A percentile compares a stretch with the other conserved stretches of the same genome.
Conservation (phyloP, 106 monocot species). For the Dendrobium huoshanense region DNA sequence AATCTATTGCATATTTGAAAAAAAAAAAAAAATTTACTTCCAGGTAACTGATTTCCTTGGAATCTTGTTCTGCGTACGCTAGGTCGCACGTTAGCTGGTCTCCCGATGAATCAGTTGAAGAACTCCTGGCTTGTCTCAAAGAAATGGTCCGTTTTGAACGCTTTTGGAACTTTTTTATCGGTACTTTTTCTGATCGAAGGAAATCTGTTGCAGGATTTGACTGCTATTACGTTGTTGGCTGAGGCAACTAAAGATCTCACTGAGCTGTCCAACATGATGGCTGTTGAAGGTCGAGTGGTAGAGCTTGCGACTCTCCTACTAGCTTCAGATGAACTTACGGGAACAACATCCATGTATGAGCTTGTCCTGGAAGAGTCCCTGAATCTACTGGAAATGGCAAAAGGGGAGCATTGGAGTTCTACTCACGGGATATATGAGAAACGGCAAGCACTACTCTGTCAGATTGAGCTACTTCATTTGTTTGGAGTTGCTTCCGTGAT, state of each 20-base stretch:
- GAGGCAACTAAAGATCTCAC: conserved; percentile 15
- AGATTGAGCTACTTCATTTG: conserved; percentile 26
- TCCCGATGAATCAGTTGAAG: conserved; percentile 19
- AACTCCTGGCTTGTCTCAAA: conserved; percentile 23
- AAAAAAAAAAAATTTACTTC: neutral
- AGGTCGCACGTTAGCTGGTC: conserved; percentile 27
- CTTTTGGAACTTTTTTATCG: neutral
- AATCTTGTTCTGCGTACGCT: neutral
- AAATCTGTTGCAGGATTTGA: conserved; percentile 24
- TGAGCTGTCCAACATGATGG: conserved; percentile 10
- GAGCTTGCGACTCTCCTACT: conserved; percentile 26
- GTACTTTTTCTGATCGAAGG: neutral
- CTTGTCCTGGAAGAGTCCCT: conserved; percentile 19
- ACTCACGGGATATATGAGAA: neutral
- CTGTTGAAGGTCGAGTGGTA: conserved; percentile 16
- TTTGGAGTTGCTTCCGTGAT: conserved; percentile 7
- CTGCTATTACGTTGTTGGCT: conserved; percentile 17
- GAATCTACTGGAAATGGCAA: conserved; percentile 9
- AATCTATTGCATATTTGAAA: neutral
- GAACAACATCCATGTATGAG: conserved; percentile 11
- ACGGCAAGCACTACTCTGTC: conserved; percentile 17
- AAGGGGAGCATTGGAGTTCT: neutral
- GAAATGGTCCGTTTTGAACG: conserved; percentile 14
- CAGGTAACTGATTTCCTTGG: neutral
- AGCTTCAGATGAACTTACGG: conserved; percentile 16